Evolutionary conservation across 208 protist species (phyloP).

Genomic region (Entamoeba dispar): DNA sequence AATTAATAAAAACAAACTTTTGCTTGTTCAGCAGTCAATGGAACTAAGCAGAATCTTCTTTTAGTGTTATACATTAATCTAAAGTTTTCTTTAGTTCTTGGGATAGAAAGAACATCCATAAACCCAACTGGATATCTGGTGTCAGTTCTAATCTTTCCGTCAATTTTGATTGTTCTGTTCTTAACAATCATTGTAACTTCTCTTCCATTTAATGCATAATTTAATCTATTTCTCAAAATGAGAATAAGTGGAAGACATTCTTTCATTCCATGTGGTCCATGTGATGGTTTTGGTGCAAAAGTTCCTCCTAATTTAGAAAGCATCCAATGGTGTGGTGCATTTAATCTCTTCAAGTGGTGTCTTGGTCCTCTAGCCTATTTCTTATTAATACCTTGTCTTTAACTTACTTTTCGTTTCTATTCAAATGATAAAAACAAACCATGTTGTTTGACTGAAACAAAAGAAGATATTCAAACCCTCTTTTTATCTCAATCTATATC

Average conservation of each 20-base stretch:
- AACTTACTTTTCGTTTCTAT: too few relatives aligned
- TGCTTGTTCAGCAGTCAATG: constrained; percentile 68
- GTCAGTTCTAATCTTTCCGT: constrained; percentile 81
- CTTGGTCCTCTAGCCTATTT: not conserved
- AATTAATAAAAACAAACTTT: not conserved
- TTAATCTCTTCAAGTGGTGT: constrained; percentile 92
- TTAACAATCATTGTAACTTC: constrained; percentile 85
- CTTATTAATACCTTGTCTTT: too few relatives aligned
- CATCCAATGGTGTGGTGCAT: constrained; percentile 96
- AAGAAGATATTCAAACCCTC: too few relatives aligned
- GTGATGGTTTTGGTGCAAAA: constrained; percentile 70
- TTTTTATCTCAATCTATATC: too few relatives aligned
- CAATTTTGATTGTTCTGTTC: constrained; percentile 75
- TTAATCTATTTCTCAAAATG: constrained; percentile 71
- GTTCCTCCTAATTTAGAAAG: constrained; percentile 89
- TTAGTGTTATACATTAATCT: constrained; percentile 93
- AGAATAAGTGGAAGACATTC: constrained; percentile 68
- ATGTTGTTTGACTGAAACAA: too few relatives aligned
- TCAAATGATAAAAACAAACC: too few relatives aligned
- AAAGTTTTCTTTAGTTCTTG: constrained; percentile 87
- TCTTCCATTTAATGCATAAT: constrained; percentile 81
- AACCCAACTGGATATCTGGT: too few relatives aligned
- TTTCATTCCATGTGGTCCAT: constrained; percentile 82
- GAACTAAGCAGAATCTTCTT: constrained; percentile 82
- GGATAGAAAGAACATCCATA: constrained; percentile 84